Base-by-base conservation (phyloP, 208 protist species). In the Leishmania guyanensis region DNA sequence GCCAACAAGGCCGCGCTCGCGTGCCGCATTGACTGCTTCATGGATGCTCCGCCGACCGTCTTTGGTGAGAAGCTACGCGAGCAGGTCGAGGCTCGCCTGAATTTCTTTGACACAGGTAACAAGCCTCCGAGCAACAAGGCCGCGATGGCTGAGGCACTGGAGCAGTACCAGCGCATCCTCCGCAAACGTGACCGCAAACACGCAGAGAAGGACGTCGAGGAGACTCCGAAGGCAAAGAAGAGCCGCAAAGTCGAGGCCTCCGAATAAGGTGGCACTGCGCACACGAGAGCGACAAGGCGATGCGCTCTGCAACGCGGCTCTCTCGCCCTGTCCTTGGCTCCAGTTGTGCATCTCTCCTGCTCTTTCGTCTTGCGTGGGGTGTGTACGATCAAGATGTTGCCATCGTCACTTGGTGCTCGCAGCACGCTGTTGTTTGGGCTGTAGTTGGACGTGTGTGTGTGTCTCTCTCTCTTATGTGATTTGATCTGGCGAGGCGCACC, bases 1-100 rank as follows among this genome's bases (percentile, higher is more conserved):
- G 99, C 99, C 71, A 99, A 99, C 95, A 99, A 99, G 90, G 98
- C 98, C 78, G 95, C 98, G 29, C 96, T 99, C 33, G 98, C 99
- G 3, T 98, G 93, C 69, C 97, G 99, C 84, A 99, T 99, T 86
- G 99, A 99, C 88, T 98, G 92, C 86, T 99, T 98, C 86, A 97
- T 96, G 93, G 95, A 97, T 65, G 82, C 86, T 39, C 92, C 90
- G 74, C 95, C 96, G 36, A 94, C 93, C 6, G 91, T 98, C 66
- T 99, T 99, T 88, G 98, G 98, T 72, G 93, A 98, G 83, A 98
- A 95, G 88, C 90, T 99, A 75, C 93, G 94, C 76, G 96, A 99
- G 70, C 99, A 99, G 92, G 99, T 99, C 36, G 99, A 99, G 84
- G 99, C 99, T 58, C 90, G 99, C 33, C 92, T 99, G 29, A 94